Conservation (phyloP, 139 green algal species). For the Yamagishiella unicocca region DNA sequence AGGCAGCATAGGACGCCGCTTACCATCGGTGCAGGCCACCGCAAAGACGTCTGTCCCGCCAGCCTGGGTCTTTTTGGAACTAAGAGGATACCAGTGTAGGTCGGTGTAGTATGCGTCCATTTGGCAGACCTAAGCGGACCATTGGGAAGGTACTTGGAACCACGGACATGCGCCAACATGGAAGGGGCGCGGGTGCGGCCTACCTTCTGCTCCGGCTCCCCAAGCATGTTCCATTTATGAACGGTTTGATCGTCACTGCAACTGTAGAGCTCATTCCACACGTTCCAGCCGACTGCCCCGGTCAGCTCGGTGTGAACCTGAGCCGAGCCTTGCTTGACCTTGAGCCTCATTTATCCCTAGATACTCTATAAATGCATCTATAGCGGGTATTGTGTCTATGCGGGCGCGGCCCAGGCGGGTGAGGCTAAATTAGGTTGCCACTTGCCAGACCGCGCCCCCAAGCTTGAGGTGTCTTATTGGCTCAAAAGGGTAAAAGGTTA, state of each 20-base stretch:
- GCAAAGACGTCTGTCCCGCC: slow-evolving; percentile 70
- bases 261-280: slow-evolving; percentile 65
- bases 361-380: not conserved
- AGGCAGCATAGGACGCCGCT: not conserved
- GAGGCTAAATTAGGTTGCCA: too few relatives aligned
- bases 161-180: slow-evolving; percentile 28
- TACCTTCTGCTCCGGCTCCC: slow-evolving; percentile 73
- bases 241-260: slow-evolving; percentile 76
- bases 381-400: too few relatives aligned
- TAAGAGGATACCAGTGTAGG: slow-evolving; percentile 74
- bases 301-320: slow-evolving; percentile 68
- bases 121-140: slow-evolving; percentile 65
- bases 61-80: slow-evolving; percentile 64
- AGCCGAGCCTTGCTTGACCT: slow-evolving; percentile 24
- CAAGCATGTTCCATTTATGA: slow-evolving; percentile 70
- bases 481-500: too few relatives aligned
- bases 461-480: too few relatives aligned
- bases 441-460: too few relatives aligned
- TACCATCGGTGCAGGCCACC: slow-evolving; percentile 80
- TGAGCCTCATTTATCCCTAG: slow-evolving; percentile 22
- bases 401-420: too few relatives aligned
- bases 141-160: slow-evolving; percentile 23
- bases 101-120: slow-evolving; percentile 75
- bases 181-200: not conserved
- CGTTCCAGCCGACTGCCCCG: slow-evolving; percentile 69